Percentiles rank a stretch among this genome's conserved stretches.
Conservation (phyloP, 2,329 filamentous ascomycete species). For the Aspergillus caelatus region DNA sequence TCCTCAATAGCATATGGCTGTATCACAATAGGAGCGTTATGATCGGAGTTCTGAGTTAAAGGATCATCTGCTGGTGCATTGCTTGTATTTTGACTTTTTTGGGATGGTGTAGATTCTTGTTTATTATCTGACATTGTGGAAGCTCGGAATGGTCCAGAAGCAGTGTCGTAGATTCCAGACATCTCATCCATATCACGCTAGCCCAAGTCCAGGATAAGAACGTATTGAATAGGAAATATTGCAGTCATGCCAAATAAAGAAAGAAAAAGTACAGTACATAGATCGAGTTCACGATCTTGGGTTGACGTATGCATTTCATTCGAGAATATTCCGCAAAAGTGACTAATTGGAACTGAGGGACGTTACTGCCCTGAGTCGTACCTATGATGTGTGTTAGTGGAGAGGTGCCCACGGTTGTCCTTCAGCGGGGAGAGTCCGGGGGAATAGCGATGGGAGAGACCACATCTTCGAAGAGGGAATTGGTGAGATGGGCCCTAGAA, state of each 20-base stretch:
- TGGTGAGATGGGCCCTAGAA: neutral
- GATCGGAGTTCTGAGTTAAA: neutral
- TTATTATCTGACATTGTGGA: neutral
- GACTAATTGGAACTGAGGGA: neutral
- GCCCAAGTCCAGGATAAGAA: neutral
- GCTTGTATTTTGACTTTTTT: neutral
- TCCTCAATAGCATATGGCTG: constrained; percentile 45
- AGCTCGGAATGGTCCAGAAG: neutral
- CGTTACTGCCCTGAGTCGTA: neutral
- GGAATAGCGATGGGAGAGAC: neutral
- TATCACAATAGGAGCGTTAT: constrained; percentile 29
- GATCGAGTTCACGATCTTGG: neutral
- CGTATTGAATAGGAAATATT: neutral
- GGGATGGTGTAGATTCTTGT: neutral
- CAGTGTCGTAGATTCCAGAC: neutral
- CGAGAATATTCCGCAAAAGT: neutral
- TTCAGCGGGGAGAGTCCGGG: neutral
- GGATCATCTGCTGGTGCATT: constrained; percentile 9
- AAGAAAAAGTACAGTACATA: neutral
- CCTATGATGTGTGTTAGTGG: neutral
- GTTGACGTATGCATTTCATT: neutral
- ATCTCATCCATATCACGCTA: constrained; percentile 5
- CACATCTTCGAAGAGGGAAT: neutral
- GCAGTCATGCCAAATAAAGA: neutral
- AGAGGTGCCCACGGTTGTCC: neutral